Evolutionary conservation across 2,329 filamentous ascomycete genomes (phyloP), one percentile per base, ranked within the genome.

Genomic region (Cercospora sesami): DNA sequence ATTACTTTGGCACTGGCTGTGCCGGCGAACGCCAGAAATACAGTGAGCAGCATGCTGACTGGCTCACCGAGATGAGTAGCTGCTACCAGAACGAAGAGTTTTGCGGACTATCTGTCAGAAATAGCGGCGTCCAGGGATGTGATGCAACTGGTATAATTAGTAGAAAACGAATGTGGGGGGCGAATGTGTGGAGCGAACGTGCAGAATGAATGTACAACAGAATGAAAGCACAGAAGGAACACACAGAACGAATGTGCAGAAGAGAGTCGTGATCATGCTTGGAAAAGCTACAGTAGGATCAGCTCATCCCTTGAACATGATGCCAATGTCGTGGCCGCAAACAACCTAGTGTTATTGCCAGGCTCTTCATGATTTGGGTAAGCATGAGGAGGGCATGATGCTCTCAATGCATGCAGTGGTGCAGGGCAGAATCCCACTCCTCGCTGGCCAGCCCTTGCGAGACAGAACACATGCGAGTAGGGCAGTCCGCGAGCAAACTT

Each of bases 1-100:
- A 74, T 70, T 9, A 73, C 30, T 21, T 70, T 67, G 30, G 66
- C 68, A 48, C 39, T 58, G 18, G 60, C 70, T n/a, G 59, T 65
- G 63, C 65, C 67, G 59, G 68, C 18, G 12, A 70, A 45, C n/a
- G 65, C 68, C n/a, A 63, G 45, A 23, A 61, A 45, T 23, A 31
- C 18, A 7, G 23, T 16, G 36, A 42, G 59, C 36, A 61, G 59
- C 59, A 61, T 61, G 12, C 14, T 42, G 59, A 61, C 23, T 42
- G 5, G n/a, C 31, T 21, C 14, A 5, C 42, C 8, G 42, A 48
- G 42, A 23, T 23, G 42, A 12, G 21, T 48, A 23, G 42, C 18
- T 48, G 42, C 42, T 48, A 5, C 4, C n/a, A 23, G 42, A 21
- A 48, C 8, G 42, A 53, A 53, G 21, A 28, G 8, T 6, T n/a